Evolutionary conservation across 306 rosid genomes (phyloP), one percentile per base, ranked within the genome.

Genomic region (Prunus kanzakura): DNA sequence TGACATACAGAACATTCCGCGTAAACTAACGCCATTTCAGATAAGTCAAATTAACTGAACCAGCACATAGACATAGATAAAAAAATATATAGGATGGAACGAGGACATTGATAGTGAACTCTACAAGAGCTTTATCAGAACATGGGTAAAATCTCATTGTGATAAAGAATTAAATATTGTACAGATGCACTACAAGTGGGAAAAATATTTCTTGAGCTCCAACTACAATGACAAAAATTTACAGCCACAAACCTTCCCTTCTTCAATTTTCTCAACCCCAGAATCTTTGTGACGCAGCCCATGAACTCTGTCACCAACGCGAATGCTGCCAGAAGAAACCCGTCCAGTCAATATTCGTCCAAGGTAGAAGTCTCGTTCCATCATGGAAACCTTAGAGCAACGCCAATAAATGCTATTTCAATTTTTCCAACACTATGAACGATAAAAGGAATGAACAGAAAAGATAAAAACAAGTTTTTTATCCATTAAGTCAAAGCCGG

Each of bases 281-380:
- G 97, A 86, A 72, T 90, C 96, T 69, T 89, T 95, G 76, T 73
- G 77, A 46, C 90, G 87, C 69, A 95, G 88, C 63, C 96, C 99
- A 69, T 92, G 99, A 79, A 92, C 93, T 86, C 81, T 88, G 79
- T 95, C 97, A 80, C 99, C 99, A 67, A 89, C 81, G 67, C 92
- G 97, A 71, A 92, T 72, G 64, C 87, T 67, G 71, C 99, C 99
- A 79, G 90, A 83, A 84, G 83, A 79, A 82, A 95, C 76, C 15
- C 99, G 96, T 66, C 97, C 99, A 1, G 97, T 95, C 84, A 95
- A 90, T 87, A 95, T 92, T 60, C 97, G 84, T 55, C 99, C 97
- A 79, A 95, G 93, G 80, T 90, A 95, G 85, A 82, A 88, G 86
- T 95, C 99, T 2, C 79, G 75, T 83, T 95, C 99, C 99, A 95